These are phyloP conservation scores for Adiantum capillusveneris DNA, from an alignment of 75 land plant species.

Conservation along the genomic window DNA sequence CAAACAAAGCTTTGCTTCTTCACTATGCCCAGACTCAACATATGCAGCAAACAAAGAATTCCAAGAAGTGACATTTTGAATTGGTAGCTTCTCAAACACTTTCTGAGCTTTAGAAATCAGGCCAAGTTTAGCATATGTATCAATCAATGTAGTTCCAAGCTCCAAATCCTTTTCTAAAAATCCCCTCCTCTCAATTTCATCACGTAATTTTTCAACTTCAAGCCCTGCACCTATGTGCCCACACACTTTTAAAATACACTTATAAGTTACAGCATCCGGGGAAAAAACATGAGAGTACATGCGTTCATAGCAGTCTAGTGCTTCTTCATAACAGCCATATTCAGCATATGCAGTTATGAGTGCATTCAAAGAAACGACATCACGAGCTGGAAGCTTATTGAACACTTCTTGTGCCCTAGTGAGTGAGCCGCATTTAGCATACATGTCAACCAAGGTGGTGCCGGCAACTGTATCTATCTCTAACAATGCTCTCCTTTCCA, in stretches of 20 bases:
- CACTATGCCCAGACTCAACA: conserved; percentile 14
- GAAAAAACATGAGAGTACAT: conserved; percentile 29
- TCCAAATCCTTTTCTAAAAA: conserved; percentile 16
- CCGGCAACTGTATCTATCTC: not conserved
- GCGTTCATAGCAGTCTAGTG: conserved; percentile 10
- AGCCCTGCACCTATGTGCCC: conserved; percentile 12
- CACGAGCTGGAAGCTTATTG: conserved; percentile 25
- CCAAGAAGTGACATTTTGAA: conserved; percentile 31
- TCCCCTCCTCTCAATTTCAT: conserved; percentile 23
- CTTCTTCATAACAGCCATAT: conserved; percentile 16
- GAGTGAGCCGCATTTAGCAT: conserved; percentile 11
- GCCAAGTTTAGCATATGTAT: conserved; percentile 50
- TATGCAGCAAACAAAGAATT: conserved; percentile 35
- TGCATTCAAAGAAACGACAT: conserved; percentile 43
- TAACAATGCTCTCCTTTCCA: conserved; percentile 13
- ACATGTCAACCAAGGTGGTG: conserved; percentile 23
- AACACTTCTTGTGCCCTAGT: conserved; percentile 23
- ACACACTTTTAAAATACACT: conserved; percentile 37
- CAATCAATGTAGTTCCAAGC: conserved; percentile 51
- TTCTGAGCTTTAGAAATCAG: conserved; percentile 28
- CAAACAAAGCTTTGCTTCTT: conserved; percentile 21
- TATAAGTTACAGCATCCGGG: conserved; percentile 36
- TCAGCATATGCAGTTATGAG: conserved; percentile 30
- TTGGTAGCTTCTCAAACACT: conserved; percentile 39
- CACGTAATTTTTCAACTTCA: conserved; percentile 34